phyloP scores from a whole-genome alignment of 352 stramenopile species.

The Thalassiosira delicatula region DNA sequence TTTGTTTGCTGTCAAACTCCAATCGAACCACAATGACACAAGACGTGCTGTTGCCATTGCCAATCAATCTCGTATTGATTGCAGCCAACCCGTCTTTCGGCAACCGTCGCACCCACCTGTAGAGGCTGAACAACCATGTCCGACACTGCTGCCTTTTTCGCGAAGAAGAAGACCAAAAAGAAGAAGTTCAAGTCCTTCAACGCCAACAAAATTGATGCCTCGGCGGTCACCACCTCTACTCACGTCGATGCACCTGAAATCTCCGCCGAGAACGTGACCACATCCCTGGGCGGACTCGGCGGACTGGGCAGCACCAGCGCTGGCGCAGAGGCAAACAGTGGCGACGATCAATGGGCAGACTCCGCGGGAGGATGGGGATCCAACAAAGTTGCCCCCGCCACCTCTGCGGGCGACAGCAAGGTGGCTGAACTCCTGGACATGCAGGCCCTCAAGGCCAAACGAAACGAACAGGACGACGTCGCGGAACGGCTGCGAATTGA shows the following conservation, averaged over 20 bases:
- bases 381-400: conserved; percentile 17
- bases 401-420: conserved; percentile 43
- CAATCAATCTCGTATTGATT: neutral
- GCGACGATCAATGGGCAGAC: conserved; percentile 54
- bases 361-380: conserved; percentile 55
- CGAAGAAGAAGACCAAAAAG: conserved; percentile 84
- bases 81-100: neutral
- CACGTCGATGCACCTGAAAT: conserved; percentile 83
- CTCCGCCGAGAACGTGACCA: conserved; percentile 51
- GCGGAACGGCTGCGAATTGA: conserved; percentile 81
- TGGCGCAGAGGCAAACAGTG: neutral
- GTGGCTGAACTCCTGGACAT: conserved; percentile 80
- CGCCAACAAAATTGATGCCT: conserved; percentile 84
- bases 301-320: conserved; percentile 4
- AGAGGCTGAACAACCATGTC: conserved; percentile 60
- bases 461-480: conserved; percentile 76
- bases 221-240: conserved; percentile 63
- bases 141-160: conserved; percentile 81
- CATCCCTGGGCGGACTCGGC: conserved; percentile 31
- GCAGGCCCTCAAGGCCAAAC: conserved; percentile 70
- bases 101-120: neutral
- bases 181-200: conserved; percentile 86
- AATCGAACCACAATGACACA: too few relatives aligned
- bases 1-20: too few relatives aligned
- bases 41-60: neutral